phyloP scores from a whole-genome alignment of 2,329 filamentous ascomycete genomes.

The Geosmithia flava region DNA sequence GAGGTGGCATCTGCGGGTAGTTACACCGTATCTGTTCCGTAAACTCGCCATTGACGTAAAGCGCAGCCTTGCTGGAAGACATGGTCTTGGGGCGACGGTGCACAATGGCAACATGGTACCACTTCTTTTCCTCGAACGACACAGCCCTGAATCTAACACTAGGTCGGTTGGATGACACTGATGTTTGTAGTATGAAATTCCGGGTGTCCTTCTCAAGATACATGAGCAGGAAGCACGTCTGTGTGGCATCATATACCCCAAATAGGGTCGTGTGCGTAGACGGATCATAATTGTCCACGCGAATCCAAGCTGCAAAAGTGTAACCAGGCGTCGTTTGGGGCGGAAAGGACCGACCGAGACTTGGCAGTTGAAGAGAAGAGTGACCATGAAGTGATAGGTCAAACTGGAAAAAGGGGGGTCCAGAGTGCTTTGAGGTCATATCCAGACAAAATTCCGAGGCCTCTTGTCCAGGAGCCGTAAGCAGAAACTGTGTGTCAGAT shows the following conservation, averaged over 20 bases:
- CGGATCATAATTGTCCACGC: conserved; percentile 75
- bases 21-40: conserved; percentile 82
- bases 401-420: conserved; percentile 83
- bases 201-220: conserved; percentile 90
- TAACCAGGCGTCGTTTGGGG: conserved; percentile 72
- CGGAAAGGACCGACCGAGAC: conserved; percentile 75
- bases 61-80: conserved; percentile 65
- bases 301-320: conserved; percentile 80
- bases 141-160: conserved; percentile 88
- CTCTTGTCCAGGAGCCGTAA: conserved; percentile 36
- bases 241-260: conserved; percentile 81
- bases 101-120: conserved; percentile 90
- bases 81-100: conserved; percentile 70
- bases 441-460: conserved; percentile 60
- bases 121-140: conserved; percentile 60
- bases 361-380: conserved; percentile 79
- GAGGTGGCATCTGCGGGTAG: conserved; percentile 67
- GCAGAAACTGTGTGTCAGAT: conserved; percentile 70
- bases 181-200: conserved; percentile 93
- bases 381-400: conserved; percentile 82
- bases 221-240: conserved; percentile 86
- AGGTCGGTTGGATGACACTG: conserved; percentile 71
- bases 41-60: conserved; percentile 91
- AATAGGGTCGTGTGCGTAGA: conserved; percentile 88
- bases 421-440: conserved; percentile 61